Evolutionary conservation across 345 rosid species (phyloP).

Genomic region (Reutealis trisperma): DNA sequence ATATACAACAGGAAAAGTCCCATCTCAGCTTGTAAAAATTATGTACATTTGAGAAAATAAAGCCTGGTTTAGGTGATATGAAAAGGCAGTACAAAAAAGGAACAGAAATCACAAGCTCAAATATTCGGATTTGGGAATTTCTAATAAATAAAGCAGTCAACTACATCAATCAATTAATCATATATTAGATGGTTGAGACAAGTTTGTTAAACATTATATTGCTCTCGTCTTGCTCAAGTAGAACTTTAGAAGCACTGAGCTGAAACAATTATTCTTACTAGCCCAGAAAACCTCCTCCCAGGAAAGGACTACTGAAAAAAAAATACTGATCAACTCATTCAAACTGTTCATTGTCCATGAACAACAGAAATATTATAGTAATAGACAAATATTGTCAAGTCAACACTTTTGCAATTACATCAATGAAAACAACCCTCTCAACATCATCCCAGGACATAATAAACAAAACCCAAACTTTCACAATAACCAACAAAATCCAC

Average conservation of each 20-base stretch:
- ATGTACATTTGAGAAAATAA: background rate
- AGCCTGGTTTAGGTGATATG: background rate
- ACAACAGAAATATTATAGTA: background rate
- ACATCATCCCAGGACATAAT: background rate
- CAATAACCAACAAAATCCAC: background rate
- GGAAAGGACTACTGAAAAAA: too few relatives aligned
- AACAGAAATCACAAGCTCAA: background rate
- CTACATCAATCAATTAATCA: background rate
- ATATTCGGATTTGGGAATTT: background rate
- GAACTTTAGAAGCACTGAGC: too few relatives aligned
- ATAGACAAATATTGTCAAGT: background rate
- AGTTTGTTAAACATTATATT: background rate
- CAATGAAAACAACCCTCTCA: background rate
- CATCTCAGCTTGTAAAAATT: background rate
- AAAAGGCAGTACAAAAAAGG: background rate
- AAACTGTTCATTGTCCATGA: background rate
- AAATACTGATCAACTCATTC: background rate
- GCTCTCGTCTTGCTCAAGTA: too few relatives aligned
- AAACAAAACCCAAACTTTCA: background rate
- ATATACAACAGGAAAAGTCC: background rate
- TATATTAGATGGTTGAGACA: background rate
- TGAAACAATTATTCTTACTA: background rate
- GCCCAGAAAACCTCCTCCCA: too few relatives aligned
- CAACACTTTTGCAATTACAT: background rate
- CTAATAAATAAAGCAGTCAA: conserved; percentile 4